A percentile compares a stretch with the other conserved stretches of the same genome.
These are phyloP conservation scores for Colletotrichum filicis DNA, from an alignment of 2,329 filamentous ascomycete genomes.

Conservation along the genomic window DNA sequence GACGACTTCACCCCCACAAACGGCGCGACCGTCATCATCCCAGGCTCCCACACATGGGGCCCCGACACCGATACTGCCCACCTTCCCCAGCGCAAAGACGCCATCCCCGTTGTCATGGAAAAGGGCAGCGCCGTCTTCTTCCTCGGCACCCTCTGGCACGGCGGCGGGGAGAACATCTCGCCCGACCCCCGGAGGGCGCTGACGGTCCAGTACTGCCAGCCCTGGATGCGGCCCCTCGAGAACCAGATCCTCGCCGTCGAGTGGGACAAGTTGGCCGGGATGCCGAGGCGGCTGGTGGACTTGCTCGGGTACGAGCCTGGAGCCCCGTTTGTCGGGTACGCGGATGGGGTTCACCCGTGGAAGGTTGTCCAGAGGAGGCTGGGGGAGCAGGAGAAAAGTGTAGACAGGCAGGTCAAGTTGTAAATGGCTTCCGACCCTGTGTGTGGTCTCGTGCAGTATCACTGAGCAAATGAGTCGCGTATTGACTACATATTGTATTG, in stretches of 20 bases:
- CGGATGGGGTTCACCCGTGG: conserved; percentile 38
- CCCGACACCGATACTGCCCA: conserved; percentile 37
- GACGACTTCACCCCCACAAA: conserved; percentile 46
- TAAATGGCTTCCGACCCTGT: background rate
- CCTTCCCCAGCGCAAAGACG: conserved; percentile 39
- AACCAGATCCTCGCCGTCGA: conserved; percentile 50
- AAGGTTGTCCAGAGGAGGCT: conserved; percentile 33
- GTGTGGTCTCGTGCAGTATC: background rate
- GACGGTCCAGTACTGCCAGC: conserved; percentile 54
- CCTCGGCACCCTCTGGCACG: conserved; percentile 49
- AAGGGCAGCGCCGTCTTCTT: conserved; percentile 49
- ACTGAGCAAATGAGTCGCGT: background rate
- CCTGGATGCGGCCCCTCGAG: conserved; percentile 51
- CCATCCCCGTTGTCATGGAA: conserved; percentile 46
- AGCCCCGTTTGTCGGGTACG: conserved; percentile 39
- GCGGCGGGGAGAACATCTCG: conserved; percentile 48
- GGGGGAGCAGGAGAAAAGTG: conserved; percentile 26
- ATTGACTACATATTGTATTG: background rate
- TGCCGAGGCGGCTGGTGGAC: conserved; percentile 39
- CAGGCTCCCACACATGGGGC: conserved; percentile 48
- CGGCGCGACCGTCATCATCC: conserved; percentile 49
- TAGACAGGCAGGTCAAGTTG: background rate
- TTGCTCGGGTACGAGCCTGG: conserved; percentile 41
- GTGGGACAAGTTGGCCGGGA: conserved; percentile 38
- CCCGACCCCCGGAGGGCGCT: conserved; percentile 44